Conservation (phyloP, 2,329 filamentous ascomycete species). For the Cryphonectria nitschkei region DNA sequence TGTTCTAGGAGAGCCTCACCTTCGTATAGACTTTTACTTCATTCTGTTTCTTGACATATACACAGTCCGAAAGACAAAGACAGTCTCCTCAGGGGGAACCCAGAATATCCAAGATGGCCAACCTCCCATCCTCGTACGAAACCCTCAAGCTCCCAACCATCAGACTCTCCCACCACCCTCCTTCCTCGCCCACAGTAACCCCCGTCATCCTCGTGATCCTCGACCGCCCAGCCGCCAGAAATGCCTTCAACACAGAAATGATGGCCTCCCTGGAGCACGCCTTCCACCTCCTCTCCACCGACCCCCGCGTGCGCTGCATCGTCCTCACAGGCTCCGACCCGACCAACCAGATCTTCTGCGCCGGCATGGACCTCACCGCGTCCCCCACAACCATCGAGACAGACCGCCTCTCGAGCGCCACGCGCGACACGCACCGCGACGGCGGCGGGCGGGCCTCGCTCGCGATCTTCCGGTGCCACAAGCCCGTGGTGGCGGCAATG, state of each 20-base stretch:
- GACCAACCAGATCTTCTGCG: constrained; percentile 57
- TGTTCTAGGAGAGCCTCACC: background rate
- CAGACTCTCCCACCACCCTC: constrained; percentile 53
- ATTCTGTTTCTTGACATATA: background rate
- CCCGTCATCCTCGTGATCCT: constrained; percentile 66
- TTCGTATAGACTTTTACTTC: background rate
- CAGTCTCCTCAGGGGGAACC: background rate
- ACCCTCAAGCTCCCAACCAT: constrained; percentile 48
- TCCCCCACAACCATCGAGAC: constrained; percentile 33
- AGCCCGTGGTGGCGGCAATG: constrained; percentile 62
- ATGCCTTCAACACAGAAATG: constrained; percentile 72
- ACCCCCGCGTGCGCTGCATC: constrained; percentile 58
- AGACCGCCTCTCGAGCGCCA: constrained; percentile 22
- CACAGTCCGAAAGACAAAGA: background rate
- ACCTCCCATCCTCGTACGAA: constrained; percentile 45
- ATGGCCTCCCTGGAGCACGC: constrained; percentile 61
- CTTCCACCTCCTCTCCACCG: constrained; percentile 53
- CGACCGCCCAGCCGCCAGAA: constrained; percentile 64
- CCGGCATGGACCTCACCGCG: constrained; percentile 57
- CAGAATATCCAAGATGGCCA: constrained; percentile 9
- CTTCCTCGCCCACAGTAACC: constrained; percentile 57
- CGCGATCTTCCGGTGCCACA: constrained; percentile 59
- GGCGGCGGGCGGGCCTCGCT: constrained; percentile 57
- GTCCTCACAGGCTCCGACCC: constrained; percentile 58
- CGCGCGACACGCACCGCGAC: constrained; percentile 47